Percentiles rank a stretch among this genome's conserved stretches.
phyloP scores from a whole-genome alignment of 331 rosid genomes.

The Saraca asoca region DNA sequence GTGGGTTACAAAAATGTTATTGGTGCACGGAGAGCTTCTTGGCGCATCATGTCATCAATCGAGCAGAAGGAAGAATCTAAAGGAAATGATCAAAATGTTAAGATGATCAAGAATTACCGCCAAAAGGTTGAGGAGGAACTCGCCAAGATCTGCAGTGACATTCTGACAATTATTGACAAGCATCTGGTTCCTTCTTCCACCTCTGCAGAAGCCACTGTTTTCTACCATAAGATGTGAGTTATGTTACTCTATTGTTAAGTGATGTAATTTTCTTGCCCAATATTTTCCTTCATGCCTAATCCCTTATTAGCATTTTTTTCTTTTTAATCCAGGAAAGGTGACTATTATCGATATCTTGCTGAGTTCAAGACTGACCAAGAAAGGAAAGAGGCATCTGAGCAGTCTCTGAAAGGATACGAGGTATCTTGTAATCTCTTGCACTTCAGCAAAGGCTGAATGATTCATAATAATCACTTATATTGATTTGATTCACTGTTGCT shows the following conservation, averaged over 20 bases:
- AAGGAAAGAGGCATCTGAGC: constrained; percentile 94
- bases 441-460: constrained; percentile 25
- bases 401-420: constrained; percentile 93
- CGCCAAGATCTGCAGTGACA: constrained; percentile 82
- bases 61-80: constrained; percentile 98
- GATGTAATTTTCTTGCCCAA: not conserved
- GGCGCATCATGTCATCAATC: constrained; percentile 99
- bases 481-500: constrained; percentile 6
- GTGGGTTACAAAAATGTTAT: constrained; percentile 97
- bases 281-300: not conserved
- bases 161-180: constrained; percentile 77
- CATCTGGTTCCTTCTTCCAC: constrained; percentile 81
- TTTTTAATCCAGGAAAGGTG: constrained; percentile 81
- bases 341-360: constrained; percentile 93
- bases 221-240: constrained; percentile 94
- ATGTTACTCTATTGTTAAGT: constrained; percentile 10
- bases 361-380: constrained; percentile 98
- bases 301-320: constrained; percentile 22
- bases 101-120: constrained; percentile 81
- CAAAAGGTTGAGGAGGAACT: constrained; percentile 97
- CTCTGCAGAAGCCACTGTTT: constrained; percentile 92
- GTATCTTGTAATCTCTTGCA: constrained; percentile 46
- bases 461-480: constrained; percentile 26
- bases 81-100: constrained; percentile 87
- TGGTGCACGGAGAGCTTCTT: constrained; percentile 94